Base-by-base conservation (phyloP, 768 basidiomycete species). In the Holtermannia corniformis region DNA sequence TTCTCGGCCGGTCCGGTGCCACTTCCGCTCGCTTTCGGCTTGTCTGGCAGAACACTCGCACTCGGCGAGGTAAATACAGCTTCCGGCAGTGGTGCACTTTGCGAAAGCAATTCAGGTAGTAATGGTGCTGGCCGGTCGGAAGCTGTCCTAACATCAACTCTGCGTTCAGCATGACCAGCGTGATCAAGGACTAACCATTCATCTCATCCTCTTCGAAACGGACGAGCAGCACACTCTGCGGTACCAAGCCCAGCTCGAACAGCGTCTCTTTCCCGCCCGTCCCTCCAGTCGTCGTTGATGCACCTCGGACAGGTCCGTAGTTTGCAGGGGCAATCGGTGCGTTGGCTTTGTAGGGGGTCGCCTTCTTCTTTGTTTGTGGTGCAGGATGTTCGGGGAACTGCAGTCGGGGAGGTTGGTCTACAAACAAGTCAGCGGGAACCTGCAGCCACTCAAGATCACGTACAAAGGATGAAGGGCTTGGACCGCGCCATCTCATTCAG, bases 171-270 rank as follows among this genome's bases (percentile, higher is more conserved):
- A 3, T 2, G 20, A n/a, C 44, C 12, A 47, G 40, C 24, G 20
- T 32, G 25, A 25, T 16, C 21, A n/a, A 22, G 1, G 10, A 62
- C 69, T 55, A 44, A 71, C 68, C 62, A 54, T 72, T 72, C 66
- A 70, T 56, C 12, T 50, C 60, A 11, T 69, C 70, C 32, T 37
- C 32, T 20, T 63, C 63, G 56, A 65, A 72, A 37, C 55, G 52
- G 7, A 72, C 57, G 53, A 68, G 43, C 55, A 72, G 43, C 20
- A 72, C 62, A 57, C 63, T 65, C 60, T 72, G 70, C 3, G 70
- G 70, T 5, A 72, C 70, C 20, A 72, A 46, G 5, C 68, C 64
- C 37, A 72, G 46, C 27, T 68, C 66, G 24, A 55, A 54, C 44
- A 72, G 51, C 2, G 57, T 64, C 55, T 64, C 60, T 26, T 54